A percentile compares a stretch with the other conserved stretches of the same genome.
These are phyloP conservation scores for Paulownia fortunei DNA, from an alignment of 257 asterid species.

Conservation along the genomic window DNA sequence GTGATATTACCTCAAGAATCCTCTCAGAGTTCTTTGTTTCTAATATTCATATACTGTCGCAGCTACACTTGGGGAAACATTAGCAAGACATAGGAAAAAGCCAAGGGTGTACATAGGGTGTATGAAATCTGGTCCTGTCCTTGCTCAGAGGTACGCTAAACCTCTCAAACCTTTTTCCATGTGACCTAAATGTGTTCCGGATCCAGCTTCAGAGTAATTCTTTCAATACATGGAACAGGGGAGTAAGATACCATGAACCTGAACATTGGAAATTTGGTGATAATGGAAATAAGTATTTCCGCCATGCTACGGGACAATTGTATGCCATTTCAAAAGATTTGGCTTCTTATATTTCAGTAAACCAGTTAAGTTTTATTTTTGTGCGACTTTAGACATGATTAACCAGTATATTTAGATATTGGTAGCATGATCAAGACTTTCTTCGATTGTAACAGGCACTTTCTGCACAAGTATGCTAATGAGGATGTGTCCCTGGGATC, in stretches of 20 bases:
- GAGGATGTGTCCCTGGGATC: slow-evolving; percentile 94
- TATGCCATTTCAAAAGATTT: slow-evolving; percentile 89
- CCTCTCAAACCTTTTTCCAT: background rate
- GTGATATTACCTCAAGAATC: background rate
- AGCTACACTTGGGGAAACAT: slow-evolving; percentile 90
- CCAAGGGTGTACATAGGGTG: slow-evolving; percentile 83
- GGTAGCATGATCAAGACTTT: background rate
- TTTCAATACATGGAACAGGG: slow-evolving; percentile 51
- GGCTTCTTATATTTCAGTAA: slow-evolving; percentile 73
- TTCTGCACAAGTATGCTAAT: slow-evolving; percentile 91
- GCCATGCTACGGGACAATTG: slow-evolving; percentile 94
- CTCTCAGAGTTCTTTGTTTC: background rate
- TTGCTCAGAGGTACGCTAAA: slow-evolving; percentile 72
- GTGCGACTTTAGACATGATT: background rate
- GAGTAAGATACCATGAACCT: slow-evolving; percentile 93
- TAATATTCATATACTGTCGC: slow-evolving; percentile 35
- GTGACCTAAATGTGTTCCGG: background rate
- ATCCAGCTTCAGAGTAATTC: background rate
- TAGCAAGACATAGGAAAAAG: slow-evolving; percentile 70
- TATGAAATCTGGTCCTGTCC: slow-evolving; percentile 97
- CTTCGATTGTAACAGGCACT: slow-evolving; percentile 55
- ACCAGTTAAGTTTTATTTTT: slow-evolving; percentile 62
- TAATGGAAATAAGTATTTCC: slow-evolving; percentile 87
- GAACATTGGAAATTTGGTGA: slow-evolving; percentile 95
- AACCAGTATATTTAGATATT: background rate